A percentile compares a stretch with the other conserved stretches of the same genome.
Evolutionary conservation across 805 yeast genomes (phyloP).

Genomic region (Pichia cabralensis): DNA sequence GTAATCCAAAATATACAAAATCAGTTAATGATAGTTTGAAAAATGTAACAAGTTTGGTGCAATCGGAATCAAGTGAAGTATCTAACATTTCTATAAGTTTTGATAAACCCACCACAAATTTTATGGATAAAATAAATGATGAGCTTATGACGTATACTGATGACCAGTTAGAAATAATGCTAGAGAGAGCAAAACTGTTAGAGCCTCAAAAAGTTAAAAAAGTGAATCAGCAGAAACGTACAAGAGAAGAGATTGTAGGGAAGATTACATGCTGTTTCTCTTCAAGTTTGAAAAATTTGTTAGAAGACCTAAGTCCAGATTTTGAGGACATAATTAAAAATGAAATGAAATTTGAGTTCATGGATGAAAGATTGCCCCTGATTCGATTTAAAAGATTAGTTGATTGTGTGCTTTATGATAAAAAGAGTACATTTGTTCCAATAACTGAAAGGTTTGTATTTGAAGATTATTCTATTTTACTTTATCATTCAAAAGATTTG

Average conservation of each 20-base stretch:
- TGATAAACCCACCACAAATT: neutral
- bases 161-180: constrained; percentile 14
- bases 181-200: constrained; percentile 13
- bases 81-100: neutral
- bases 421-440: constrained; percentile 47
- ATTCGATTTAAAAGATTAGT: constrained; percentile 44
- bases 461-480: constrained; percentile 36
- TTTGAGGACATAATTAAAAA: too few species aligned
- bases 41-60: too few species aligned
- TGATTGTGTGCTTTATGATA: constrained; percentile 37
- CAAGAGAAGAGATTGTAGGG: constrained; percentile 39
- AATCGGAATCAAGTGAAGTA: constrained; percentile 1
- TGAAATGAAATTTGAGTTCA: constrained; percentile 9
- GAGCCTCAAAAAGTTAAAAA: constrained; percentile 16
- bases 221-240: constrained; percentile 30
- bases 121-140: constrained; percentile 4
- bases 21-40: too few species aligned
- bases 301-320: too few species aligned
- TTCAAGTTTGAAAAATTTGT: neutral
- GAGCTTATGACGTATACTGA: constrained; percentile 6
- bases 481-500: constrained; percentile 38
- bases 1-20: too few species aligned
- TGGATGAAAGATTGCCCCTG: constrained; percentile 27
- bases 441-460: constrained; percentile 28
- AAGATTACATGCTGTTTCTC: constrained; percentile 31